These are phyloP conservation scores for Austropuccinia psidii DNA, from an alignment of 1,284 basidiomycete species.

Conservation along the genomic window DNA sequence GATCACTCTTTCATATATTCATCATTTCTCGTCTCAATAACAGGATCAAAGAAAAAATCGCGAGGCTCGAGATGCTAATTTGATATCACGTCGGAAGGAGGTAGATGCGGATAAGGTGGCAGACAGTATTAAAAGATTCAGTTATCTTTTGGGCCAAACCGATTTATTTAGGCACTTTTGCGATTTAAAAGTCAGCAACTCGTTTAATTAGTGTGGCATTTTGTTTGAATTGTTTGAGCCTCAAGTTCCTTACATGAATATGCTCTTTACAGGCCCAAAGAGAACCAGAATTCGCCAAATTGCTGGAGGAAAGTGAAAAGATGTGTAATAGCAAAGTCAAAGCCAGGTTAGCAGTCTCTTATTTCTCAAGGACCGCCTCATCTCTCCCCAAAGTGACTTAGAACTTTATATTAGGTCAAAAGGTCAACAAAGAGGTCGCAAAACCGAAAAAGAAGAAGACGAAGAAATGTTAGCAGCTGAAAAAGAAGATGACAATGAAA, in stretches of 20 bases:
- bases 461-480: constrained; percentile 80
- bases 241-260: too few species aligned
- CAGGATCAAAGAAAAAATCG: constrained; percentile 29
- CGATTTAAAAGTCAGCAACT: constrained; percentile 51
- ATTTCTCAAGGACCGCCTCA: neutral
- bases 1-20: neutral
- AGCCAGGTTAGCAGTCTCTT: constrained; percentile 55
- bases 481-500: constrained; percentile 11
- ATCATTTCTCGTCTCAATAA: neutral
- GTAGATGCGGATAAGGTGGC: constrained; percentile 32
- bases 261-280: constrained; percentile 54
- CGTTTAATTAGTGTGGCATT: neutral
- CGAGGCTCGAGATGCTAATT: constrained; percentile 27
- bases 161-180: constrained; percentile 90
- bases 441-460: constrained; percentile 97
- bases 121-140: constrained; percentile 89
- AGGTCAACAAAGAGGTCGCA: constrained; percentile 68
- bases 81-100: constrained; percentile 30
- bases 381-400: neutral
- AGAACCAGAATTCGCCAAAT: constrained; percentile 84
- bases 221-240: neutral
- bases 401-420: constrained; percentile 47
- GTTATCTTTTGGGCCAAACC: constrained; percentile 86
- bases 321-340: constrained; percentile 67
- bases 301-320: constrained; percentile 62